These are phyloP conservation scores for Sarocladium oryzae DNA, from an alignment of 2,329 filamentous ascomycete species.

Conservation along the genomic window DNA sequence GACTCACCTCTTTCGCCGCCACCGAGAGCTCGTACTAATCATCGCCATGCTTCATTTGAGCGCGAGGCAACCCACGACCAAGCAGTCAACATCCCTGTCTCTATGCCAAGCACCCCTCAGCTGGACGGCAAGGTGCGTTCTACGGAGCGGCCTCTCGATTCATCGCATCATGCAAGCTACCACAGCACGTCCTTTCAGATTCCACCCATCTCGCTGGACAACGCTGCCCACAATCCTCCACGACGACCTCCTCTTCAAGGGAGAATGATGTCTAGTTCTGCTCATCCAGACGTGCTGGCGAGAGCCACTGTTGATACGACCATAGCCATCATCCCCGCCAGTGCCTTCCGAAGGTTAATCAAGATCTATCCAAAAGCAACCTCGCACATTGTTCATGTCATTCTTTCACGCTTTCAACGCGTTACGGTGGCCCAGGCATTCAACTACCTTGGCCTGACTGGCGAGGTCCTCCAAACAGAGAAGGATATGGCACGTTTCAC, in stretches of 20 bases:
- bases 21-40: constrained; percentile 16
- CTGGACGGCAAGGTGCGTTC: constrained; percentile 20
- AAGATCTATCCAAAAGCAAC: constrained; percentile 94
- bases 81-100: constrained; percentile 15
- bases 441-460: constrained; percentile 85
- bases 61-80: neutral
- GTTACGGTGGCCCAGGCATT: constrained; percentile 94
- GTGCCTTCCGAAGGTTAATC: constrained; percentile 87
- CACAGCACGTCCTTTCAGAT: constrained; percentile 42
- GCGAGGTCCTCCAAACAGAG: constrained; percentile 87
- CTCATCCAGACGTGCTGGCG: constrained; percentile 95
- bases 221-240: constrained; percentile 13
- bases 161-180: neutral
- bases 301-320: constrained; percentile 93
- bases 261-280: constrained; percentile 59
- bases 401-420: constrained; percentile 85
- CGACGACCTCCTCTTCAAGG: constrained; percentile 35
- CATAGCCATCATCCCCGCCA: constrained; percentile 95
- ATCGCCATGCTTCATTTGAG: constrained; percentile 1
- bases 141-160: neutral
- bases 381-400: constrained; percentile 95
- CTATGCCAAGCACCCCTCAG: constrained; percentile 34
- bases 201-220: constrained; percentile 69
- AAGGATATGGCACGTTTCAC: constrained; percentile 92
- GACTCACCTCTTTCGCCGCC: constrained; percentile 22